phyloP scores from a whole-genome alignment of 2,329 filamentous ascomycete genomes.

The Penicillium aurantiogriseum region DNA sequence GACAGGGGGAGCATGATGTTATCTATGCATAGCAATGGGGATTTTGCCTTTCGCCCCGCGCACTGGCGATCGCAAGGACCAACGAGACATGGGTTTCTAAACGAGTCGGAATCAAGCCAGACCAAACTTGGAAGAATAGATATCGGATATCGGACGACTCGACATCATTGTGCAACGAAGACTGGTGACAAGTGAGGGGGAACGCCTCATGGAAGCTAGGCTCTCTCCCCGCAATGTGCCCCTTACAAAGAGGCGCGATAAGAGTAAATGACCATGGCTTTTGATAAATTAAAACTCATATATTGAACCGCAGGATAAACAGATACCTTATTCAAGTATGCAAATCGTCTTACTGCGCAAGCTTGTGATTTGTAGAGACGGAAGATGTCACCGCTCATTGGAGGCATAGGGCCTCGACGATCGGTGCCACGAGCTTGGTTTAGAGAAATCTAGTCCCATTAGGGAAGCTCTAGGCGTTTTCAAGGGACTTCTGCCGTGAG shows the following conservation, averaged over 20 bases:
- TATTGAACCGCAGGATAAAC: not conserved
- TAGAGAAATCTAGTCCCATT: conserved; percentile 18
- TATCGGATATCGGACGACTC: not conserved
- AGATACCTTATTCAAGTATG: not conserved
- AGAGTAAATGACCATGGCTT: not conserved
- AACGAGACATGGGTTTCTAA: not conserved
- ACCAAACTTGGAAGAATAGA: not conserved
- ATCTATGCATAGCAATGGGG: conserved; percentile 10
- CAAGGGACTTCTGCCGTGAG: not conserved
- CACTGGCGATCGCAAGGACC: conserved; percentile 8
- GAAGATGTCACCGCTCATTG: conserved; percentile 7
- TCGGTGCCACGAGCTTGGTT: conserved; percentile 21
- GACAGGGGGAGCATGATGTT: conserved; percentile 10
- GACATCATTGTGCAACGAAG: not conserved
- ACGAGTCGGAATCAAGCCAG: not conserved
- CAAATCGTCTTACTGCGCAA: conserved; percentile 12
- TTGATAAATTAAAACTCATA: not conserved
- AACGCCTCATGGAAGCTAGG: not conserved
- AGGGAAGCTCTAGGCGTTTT: conserved; percentile 31
- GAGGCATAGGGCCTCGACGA: conserved; percentile 9
- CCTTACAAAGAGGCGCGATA: not conserved
- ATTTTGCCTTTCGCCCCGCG: conserved; percentile 7
- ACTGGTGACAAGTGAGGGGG: not conserved
- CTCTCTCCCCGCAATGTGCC: not conserved
- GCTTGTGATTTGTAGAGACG: conserved; percentile 19